Evolutionary conservation across 176 grass and related monocot species (phyloP), one percentile per base, ranked within the genome.

Genomic region (Carex myosuroides): DNA sequence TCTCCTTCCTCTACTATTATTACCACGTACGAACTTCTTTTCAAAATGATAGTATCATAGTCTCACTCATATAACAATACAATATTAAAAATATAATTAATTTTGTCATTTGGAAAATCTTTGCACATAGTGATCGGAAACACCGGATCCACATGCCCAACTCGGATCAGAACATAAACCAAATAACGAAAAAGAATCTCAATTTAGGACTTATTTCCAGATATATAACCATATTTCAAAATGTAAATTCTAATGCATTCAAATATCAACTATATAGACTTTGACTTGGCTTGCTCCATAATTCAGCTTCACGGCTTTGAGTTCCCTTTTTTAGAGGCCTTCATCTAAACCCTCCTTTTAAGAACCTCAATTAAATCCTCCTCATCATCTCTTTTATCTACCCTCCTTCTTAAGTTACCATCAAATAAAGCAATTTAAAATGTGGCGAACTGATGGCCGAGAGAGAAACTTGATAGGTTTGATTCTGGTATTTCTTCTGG

Each of bases 291-390:
- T 12, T 68, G 18, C 33, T 35, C 79, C 14, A 21, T 39, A 82
- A 20, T 67, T 67, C 10, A 82, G n/a, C 12, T 82, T 64, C 80
- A 82, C 21, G 50, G 80, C 60, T 66, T 41, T 61, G 55, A 41
- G 6, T 21, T 63, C 79, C 22, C 35, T 60, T 80, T 62, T 44
- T 50, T 42, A 42, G 41, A 73, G 18, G 18, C 58, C 39, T 42
- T 3, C 35, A 62, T 64, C 79, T 46, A 26, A 35, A 46, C 13
- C 58, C 11, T 63, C 41, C 41, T 24, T 61, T 82, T 65, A 24
- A 50, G n/a, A 67, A 10, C 42, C 80, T 33, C 37, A n/a, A 52
- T 82, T 37, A 37, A 37, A 37, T 65, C 68, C 60, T 65, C 35
- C 60, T 83, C 62, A 50, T 61, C 52, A 66, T 14, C 61, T 52